Evolutionary conservation across 306 rosid genomes (phyloP).

Genomic region (Fragaria nilgerrensis): DNA sequence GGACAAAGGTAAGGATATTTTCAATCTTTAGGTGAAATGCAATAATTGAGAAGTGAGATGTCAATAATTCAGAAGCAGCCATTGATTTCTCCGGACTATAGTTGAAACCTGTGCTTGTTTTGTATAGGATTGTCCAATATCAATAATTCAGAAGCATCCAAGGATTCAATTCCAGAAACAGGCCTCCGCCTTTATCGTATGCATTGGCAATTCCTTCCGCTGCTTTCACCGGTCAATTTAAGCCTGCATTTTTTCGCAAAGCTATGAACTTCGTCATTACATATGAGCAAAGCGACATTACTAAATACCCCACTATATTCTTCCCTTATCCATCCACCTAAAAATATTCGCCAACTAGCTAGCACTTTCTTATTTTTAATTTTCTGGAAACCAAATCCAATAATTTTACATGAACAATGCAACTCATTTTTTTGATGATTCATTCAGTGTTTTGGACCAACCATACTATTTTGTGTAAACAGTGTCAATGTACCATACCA

Average conservation of each 20-base stretch:
- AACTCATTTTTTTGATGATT: neutral
- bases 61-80: too few species aligned
- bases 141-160: slow-evolving; percentile 10
- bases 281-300: neutral
- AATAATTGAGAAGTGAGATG: too few species aligned
- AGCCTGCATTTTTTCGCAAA: neutral
- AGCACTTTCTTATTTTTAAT: too few species aligned
- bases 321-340: neutral
- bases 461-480: neutral
- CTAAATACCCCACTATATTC: neutral
- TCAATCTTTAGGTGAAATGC: too few species aligned
- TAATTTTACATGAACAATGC: neutral
- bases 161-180: neutral
- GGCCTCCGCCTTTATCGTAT: neutral
- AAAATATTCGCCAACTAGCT: neutral
- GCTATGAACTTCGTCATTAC: neutral
- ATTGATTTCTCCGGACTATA: neutral
- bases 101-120: neutral
- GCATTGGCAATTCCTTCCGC: neutral
- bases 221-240: neutral
- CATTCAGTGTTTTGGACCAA: neutral
- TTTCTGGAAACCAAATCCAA: neutral
- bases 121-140: neutral
- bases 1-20: neutral
- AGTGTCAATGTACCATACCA: neutral